Base-by-base conservation (phyloP, 83 land plant genomes). In the Picea engelmannii region DNA sequence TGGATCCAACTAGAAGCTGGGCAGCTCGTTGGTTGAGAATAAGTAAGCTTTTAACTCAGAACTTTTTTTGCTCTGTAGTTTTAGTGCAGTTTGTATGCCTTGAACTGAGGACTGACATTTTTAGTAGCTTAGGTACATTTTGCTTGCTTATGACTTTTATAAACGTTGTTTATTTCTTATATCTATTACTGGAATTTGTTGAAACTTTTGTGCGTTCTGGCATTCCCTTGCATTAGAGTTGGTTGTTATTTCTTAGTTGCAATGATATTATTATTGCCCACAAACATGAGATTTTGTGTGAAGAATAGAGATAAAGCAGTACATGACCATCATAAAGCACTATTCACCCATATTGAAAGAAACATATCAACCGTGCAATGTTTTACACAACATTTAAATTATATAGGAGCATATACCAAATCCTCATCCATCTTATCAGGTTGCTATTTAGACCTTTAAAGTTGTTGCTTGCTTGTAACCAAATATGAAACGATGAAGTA, bases 1-100 rank as follows among this genome's bases (percentile, higher is more conserved):
- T 93, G 95, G 94, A 95, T 70, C 98, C 95, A 27, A 82, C 84
- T 21, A 91, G 94, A 81, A 95, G 98, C 76, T 95, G 98, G 98
- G 90, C 98, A 82, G 98, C 98, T 79, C 90, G 94, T 11, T 93
- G 98, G 98, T 75, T 93, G 78, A 86, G 96, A 80, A 91, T 95
- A 85, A 93, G 97, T 95, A 87, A 40, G 91, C 52, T 55, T 0
- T 81, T 25, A 31, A 38, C 81, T 63, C 10, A 11, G 10, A 15
- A 55, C 3, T 0, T 1, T 55, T 55, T 55, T 52, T 11, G 0
- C 0, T 52, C 11, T 44, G n/a, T 38, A 3, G 4, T 2, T 38
- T 25, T 79, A 35, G 73, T 55, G 18, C 10, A 16, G 60, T 58
- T 21, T 49, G 11, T 79, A 70, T 52, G 73, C 25, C 11, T 59